Evolutionary conservation across 768 basidiomycete genomes (phyloP).

Genomic region (Goffeauzyma gilvescens): DNA sequence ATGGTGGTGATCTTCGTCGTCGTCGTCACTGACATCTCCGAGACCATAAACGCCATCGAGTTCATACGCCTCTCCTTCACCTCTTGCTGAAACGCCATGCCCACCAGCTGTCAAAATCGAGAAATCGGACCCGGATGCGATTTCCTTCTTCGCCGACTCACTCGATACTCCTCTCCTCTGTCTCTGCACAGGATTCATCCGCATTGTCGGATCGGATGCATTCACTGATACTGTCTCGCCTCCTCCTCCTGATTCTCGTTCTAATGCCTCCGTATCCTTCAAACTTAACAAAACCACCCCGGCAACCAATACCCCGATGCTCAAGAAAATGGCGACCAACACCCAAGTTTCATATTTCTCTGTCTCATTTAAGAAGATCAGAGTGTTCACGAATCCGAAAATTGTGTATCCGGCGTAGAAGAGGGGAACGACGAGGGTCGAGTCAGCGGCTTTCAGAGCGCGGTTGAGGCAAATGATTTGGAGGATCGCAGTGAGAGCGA

Average conservation of each 20-base stretch:
- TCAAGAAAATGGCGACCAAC: conserved; percentile 67
- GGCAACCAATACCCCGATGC: conserved; percentile 65
- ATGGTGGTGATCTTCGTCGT: conserved; percentile 1
- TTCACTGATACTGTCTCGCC: conserved; percentile 12
- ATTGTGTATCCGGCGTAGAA: conserved; percentile 55
- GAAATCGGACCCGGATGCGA: not conserved
- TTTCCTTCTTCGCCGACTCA: conserved; percentile 1
- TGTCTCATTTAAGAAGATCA: conserved; percentile 64
- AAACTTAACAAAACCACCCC: conserved; percentile 86
- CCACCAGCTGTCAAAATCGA: too few species aligned
- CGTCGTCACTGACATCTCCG: conserved; percentile 8
- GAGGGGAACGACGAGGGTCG: conserved; percentile 62
- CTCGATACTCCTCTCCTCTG: conserved; percentile 13
- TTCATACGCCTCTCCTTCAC: not conserved
- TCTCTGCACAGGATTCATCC: conserved; percentile 21
- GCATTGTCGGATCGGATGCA: conserved; percentile 17
- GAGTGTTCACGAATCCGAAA: conserved; percentile 41
- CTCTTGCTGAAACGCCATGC: not conserved
- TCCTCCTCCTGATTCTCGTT: conserved; percentile 20
- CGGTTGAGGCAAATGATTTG: conserved; percentile 86
- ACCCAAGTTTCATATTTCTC: conserved; percentile 71
- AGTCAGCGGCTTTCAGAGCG: conserved; percentile 63
- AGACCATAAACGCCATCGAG: conserved; percentile 6
- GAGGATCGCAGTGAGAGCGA: conserved; percentile 54
- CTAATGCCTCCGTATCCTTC: conserved; percentile 58